Conservation (phyloP, 345 rosid genomes). For the Noccaea caerulescens region DNA sequence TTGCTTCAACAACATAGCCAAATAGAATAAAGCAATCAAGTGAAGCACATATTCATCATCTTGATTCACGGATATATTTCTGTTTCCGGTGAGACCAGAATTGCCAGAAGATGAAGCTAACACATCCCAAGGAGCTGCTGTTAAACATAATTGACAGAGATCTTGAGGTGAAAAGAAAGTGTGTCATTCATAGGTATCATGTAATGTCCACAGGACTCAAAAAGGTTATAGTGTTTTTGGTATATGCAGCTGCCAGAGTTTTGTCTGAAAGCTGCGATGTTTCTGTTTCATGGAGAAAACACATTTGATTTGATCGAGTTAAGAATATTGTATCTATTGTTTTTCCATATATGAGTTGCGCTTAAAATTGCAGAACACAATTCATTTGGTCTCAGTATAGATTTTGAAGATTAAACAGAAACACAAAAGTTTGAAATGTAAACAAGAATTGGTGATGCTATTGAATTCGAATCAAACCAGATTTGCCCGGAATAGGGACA, state of each 20-base stretch:
- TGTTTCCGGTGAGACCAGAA: constrained; percentile 19
- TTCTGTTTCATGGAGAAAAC: constrained; percentile 18
- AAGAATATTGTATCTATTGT: background rate
- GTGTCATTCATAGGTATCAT: too few relatives aligned
- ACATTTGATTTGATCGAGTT: constrained; percentile 17
- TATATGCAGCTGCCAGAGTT: constrained; percentile 29
- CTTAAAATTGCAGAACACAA: background rate
- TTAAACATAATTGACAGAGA: background rate
- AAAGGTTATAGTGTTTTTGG: constrained; percentile 8
- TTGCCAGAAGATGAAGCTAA: constrained; percentile 21
- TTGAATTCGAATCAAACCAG: constrained; percentile 1
- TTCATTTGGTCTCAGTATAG: background rate
- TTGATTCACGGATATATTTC: constrained; percentile 24
- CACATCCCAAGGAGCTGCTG: background rate
- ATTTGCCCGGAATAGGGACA: constrained; percentile 6
- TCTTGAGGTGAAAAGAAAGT: too few relatives aligned
- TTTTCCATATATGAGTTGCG: constrained; percentile 14
- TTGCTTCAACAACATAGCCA: constrained; percentile 52
- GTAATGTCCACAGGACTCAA: constrained; percentile 19
- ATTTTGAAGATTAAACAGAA: background rate
- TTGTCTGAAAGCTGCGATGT: constrained; percentile 25
- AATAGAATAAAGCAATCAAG: constrained; percentile 16
- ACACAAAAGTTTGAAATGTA: background rate
- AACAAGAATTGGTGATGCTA: background rate
- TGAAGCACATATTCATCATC: constrained; percentile 27